Base-by-base conservation (phyloP, 352 stramenopile genomes). In the Globisporangium yorkense region DNA sequence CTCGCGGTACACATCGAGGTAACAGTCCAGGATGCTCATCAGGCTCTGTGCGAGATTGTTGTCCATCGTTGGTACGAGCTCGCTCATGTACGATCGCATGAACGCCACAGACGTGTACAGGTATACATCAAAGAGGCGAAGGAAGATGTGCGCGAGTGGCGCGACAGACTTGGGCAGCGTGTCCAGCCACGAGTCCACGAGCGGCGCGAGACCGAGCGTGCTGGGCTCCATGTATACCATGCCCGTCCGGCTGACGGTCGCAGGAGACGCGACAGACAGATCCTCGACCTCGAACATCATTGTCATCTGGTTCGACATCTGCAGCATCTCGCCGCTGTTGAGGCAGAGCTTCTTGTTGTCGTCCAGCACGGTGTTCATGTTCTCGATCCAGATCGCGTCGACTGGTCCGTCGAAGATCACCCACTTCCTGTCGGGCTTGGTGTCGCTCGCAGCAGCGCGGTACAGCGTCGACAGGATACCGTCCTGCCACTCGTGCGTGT, bases 241-340 rank as follows among this genome's bases (percentile, higher is more conserved):
- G 13, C 94, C 94, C 1, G 95, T 97, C 2, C 94, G 91, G 48
- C 85, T 97, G 10, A 98, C 94, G 3, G 94, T 98, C 37, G 94
- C 94, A 0, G 94, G 94, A 3, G 92, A 98, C 18, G 94, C 94
- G 1, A 98, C 92, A 0, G 80, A 92, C 1, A 98, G 71, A 56
- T 98, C 94, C 64, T 98, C 92, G n/a, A 97, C 88, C 66, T 98
- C 94, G 55, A 98, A 98, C 90, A 98, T 97, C 94, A 98, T 98
- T 7, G 91, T 97, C 94, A 98, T 98, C 43, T 97, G 77, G 44
- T 90, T 81, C 3, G 86, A 96, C 93, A 98, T 98, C 59, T 97
- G 92, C 44, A 98, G 73, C 67, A 97, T 97, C 71, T 98, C 93
- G 4, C 94, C 94, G 55, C 79, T 96, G 51, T 96, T 97, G 3